Percentiles rank a stretch among this genome's conserved stretches.
Evolutionary conservation across 495 filamentous ascomycete species (phyloP).

Genomic region (Echria macrotheca): DNA sequence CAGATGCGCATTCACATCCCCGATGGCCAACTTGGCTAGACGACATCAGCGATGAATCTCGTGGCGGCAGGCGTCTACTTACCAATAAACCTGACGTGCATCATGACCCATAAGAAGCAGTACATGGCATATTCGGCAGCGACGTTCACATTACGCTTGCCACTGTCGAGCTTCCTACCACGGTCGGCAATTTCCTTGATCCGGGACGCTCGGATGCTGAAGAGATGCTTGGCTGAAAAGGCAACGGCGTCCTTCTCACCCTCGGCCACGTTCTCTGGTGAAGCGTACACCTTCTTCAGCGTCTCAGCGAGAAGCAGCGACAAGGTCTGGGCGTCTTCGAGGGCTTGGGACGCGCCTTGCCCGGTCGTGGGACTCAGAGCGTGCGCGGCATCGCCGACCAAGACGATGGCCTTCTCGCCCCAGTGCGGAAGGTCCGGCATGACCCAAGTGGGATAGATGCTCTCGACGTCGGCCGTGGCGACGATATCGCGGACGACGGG

Average conservation of each 20-base stretch:
- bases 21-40: not conserved
- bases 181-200: conserved; percentile 11
- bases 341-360: conserved; percentile 33
- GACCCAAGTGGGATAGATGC: conserved; percentile 51
- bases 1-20: conserved; percentile 9
- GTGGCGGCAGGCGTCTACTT: no score
- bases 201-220: conserved; percentile 8
- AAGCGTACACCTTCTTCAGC: conserved; percentile 6
- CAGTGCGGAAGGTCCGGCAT: conserved; percentile 35
- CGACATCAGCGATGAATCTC: no score
- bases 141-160: conserved; percentile 8
- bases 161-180: conserved; percentile 8
- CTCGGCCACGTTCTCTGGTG: not conserved
- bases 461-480: conserved; percentile 33
- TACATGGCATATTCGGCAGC: conserved; percentile 13
- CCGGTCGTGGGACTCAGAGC: conserved; percentile 40
- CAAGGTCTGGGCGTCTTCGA: conserved; percentile 32
- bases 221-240: conserved; percentile 8
- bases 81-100: conserved; percentile 5
- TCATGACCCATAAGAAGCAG: conserved; percentile 12
- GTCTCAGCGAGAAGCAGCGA: conserved; percentile 21
- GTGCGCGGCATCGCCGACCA: conserved; percentile 44
- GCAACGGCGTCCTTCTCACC: conserved; percentile 9
- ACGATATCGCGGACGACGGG: conserved; percentile 47
- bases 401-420: conserved; percentile 26